A percentile compares a stretch with the other conserved stretches of the same genome.
These are phyloP conservation scores for Ophiostoma novo-ulmi DNA, from an alignment of 2,329 filamentous ascomycete genomes.

Conservation along the genomic window DNA sequence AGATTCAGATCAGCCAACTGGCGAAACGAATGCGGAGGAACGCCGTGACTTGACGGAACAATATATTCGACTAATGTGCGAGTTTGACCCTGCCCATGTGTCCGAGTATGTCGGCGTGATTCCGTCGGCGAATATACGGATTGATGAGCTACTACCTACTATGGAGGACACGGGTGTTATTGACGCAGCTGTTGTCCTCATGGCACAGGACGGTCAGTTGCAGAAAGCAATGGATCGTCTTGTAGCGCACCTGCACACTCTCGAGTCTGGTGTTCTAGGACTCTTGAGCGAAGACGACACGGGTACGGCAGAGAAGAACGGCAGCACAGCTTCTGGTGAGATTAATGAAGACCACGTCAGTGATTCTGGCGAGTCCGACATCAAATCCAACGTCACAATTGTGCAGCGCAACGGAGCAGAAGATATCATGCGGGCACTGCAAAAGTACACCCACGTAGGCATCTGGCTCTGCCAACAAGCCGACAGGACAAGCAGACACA, in stretches of 20 bases:
- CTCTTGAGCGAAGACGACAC: conserved; percentile 47
- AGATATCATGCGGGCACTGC: conserved; percentile 69
- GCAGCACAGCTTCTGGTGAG: neutral
- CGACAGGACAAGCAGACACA: conserved; percentile 43
- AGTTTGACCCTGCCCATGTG: conserved; percentile 74
- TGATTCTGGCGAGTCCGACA: conserved; percentile 15
- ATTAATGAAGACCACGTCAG: conserved; percentile 10
- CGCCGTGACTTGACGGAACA: conserved; percentile 64
- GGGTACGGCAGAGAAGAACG: neutral
- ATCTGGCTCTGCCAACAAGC: conserved; percentile 91
- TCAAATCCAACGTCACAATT: conserved; percentile 21
- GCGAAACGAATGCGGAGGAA: neutral
- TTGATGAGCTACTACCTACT: conserved; percentile 75
- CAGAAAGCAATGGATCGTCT: conserved; percentile 79
- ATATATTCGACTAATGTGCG: conserved; percentile 89
- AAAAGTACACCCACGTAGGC: conserved; percentile 87
- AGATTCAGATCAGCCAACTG: conserved; percentile 33
- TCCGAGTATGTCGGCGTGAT: conserved; percentile 74
- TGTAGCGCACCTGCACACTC: conserved; percentile 69
- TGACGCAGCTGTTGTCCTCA: conserved; percentile 85
- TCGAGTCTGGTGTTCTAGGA: conserved; percentile 73
- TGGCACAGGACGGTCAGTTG: conserved; percentile 82
- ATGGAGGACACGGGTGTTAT: conserved; percentile 88
- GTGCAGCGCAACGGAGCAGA: conserved; percentile 53
- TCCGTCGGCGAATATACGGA: conserved; percentile 68